Conservation (phyloP, 2,329 filamentous ascomycete species). For the Didymellaceae sp. region DNA sequence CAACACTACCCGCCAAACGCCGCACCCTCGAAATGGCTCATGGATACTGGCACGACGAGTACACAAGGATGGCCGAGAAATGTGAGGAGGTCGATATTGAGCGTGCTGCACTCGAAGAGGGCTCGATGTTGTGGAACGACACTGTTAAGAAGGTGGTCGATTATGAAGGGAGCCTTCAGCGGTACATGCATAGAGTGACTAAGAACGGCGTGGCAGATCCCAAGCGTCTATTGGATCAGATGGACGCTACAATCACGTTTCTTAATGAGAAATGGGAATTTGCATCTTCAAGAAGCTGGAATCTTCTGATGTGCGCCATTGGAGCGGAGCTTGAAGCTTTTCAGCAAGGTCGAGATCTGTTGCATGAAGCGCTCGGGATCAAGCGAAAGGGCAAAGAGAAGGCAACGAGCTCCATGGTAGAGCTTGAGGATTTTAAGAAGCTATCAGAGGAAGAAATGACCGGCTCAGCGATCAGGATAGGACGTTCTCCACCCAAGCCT, state of each 20-base stretch:
- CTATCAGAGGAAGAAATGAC: constrained; percentile 41
- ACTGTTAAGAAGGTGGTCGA: constrained; percentile 64
- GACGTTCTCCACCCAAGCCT: constrained; percentile 38
- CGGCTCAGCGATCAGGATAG: constrained; percentile 40
- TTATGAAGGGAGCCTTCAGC: constrained; percentile 70
- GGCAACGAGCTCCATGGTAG: constrained; percentile 27
- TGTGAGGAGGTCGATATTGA: constrained; percentile 67
- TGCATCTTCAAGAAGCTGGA: constrained; percentile 72
- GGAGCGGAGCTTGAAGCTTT: constrained; percentile 76
- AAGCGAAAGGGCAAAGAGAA: constrained; percentile 40
- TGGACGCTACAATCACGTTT: constrained; percentile 62
- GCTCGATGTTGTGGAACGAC: constrained; percentile 70
- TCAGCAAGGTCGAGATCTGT: constrained; percentile 63
- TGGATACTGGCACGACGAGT: constrained; percentile 73
- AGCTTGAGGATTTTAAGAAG: constrained; percentile 23
- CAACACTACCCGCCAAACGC: constrained; percentile 67
- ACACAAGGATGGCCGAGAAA: constrained; percentile 61
- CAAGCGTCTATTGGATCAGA: constrained; percentile 48
- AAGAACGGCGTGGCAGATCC: constrained; percentile 26
- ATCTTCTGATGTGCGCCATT: constrained; percentile 75
- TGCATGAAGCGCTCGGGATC: constrained; percentile 52
- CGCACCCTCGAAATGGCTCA: constrained; percentile 74
- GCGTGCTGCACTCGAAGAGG: constrained; percentile 69
- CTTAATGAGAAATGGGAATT: constrained; percentile 62
- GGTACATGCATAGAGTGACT: constrained; percentile 54